A percentile compares a stretch with the other conserved stretches of the same genome.
Conservation (phyloP, 805 yeast genomes). For the Blastobotrys chiropterorum region DNA sequence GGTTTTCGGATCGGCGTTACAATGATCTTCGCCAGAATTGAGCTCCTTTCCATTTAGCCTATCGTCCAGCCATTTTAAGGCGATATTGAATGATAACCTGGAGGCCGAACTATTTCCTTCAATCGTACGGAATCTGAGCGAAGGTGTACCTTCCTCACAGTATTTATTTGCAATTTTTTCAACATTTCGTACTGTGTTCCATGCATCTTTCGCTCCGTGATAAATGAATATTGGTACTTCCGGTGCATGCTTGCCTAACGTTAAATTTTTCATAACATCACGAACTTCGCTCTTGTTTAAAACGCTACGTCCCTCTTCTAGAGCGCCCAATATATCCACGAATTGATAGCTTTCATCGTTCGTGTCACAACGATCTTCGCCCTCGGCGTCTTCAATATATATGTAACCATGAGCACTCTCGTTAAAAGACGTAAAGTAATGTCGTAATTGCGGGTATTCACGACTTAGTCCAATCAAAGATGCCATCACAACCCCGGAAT, state of each 20-base stretch:
- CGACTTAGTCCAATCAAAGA: not conserved
- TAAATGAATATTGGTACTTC: conserved; percentile 20
- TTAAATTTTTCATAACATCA: conserved; percentile 14
- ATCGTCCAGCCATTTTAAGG: not conserved
- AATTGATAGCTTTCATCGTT: conserved; percentile 13
- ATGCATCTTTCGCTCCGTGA: conserved; percentile 21
- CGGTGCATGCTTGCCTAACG: conserved; percentile 18
- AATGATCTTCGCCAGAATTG: not conserved
- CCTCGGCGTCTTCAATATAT: not conserved
- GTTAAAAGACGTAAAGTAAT: not conserved
- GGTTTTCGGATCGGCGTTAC: not conserved
- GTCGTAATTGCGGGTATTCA: not conserved
- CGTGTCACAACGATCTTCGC: conserved; percentile 14
- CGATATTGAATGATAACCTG: not conserved
- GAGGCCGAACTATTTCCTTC: too few species aligned
- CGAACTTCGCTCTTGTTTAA: conserved; percentile 11
- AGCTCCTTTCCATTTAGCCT: not conserved
- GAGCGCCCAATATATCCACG: conserved; percentile 17
- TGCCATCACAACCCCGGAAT: not conserved
- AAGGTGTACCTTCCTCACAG: conserved; percentile 14
- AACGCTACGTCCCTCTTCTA: conserved; percentile 17
- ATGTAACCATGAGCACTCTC: not conserved
- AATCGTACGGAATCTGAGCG: not conserved
- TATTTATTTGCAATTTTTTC: conserved; percentile 15
- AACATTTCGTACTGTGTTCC: conserved; percentile 16